Evolutionary conservation across 23 red algal genomes (phyloP), one percentile per base, ranked within the genome.

Genomic region (Gracilariopsis chorda): DNA sequence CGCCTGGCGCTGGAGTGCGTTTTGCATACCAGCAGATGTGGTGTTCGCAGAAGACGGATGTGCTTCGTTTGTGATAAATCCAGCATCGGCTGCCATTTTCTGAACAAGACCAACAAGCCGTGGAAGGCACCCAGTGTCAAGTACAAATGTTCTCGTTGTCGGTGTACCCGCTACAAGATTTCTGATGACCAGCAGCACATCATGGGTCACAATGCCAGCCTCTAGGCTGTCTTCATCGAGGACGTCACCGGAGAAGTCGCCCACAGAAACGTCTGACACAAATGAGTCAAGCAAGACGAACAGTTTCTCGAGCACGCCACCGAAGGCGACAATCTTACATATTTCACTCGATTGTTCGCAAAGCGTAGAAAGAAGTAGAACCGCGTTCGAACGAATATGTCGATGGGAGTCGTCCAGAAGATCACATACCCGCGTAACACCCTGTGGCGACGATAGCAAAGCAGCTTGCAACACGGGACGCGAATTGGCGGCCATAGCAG

Each of bases 281-380:
- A 69, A 60, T 2, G 78, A 33, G 37, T 91, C 80, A 53, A 95
- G 33, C 3, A 94, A 90, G 19, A 67, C 68, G 47, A 98, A 98
- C n/a, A 98, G 84, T 21, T 52, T 79, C 40, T 98, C 96, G 25
- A 98, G 90, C 19, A 98, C 85, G 30, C 78, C 86, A 44, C 83
- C 91, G 51, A 95, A 98, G 19, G 87, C 92, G 36, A 98, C 84
- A 78, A 98, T 98, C 73, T 94, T 98, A 47, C 85, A 92, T 55
- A 94, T 92, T 70, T 98, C 96, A 2, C 40, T 21, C 64, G 75
- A 87, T 11, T 83, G 49, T 12, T 77, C 81, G 30, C 76, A 77
- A 16, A 98, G 74, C 24, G 90, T 79, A 19, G 77, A 94, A 44
- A 98, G 48, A 32, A 98, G 87, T 32, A 94, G 78, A 28, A 94